Evolutionary conservation across 345 rosid species (phyloP), one percentile per base, ranked within the genome.

Genomic region (Rhizophora mangle): DNA sequence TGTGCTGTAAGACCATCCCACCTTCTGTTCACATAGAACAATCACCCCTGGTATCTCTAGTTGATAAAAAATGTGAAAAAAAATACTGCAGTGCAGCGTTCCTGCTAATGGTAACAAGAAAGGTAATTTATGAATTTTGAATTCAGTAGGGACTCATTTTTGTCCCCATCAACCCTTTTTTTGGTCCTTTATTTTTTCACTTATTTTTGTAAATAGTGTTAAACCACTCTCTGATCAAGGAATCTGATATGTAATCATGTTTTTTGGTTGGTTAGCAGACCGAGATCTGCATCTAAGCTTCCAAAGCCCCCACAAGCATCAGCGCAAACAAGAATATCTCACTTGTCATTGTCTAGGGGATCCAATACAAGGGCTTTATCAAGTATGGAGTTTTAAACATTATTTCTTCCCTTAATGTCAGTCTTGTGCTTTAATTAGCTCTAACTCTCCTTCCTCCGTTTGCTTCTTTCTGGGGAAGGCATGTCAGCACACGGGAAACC

Each of bases 261-360:
- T 56, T 22, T 27, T 52, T 65, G 68, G 60, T 39, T 56, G 34
- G 51, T 8, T 53, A 49, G 64, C 76, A 84, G 90, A 74, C 51
- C 47, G 53, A 70, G 16, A 59, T 52, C 71, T 51, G 58, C 88
- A 19, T 83, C 90, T n/a, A 88, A 80, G 82, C 85, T 87, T 69
- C 88, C 84, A 0, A 89, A 86, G 83, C 86, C 83, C 57, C 72
- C 81, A 8, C 81, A 67, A 73, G 91, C 72, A 68, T 67, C 36
- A 65, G 59, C 59, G 57, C 90, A 72, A 57, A 69, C 84, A 69
- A 86, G 80, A 78, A 67, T 81, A 58, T 72, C 87, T 29, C 87
- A 84, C n/a, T 71, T 85, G 77, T 87, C 85, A 67, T 52, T 82
- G 73, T 60, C 85, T 59, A 78, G 75, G 64, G 84, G 83, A 75